Evolutionary conservation across 164 flowering plant genomes (phyloP).

Genomic region (Magnolia kwangsiensis): DNA sequence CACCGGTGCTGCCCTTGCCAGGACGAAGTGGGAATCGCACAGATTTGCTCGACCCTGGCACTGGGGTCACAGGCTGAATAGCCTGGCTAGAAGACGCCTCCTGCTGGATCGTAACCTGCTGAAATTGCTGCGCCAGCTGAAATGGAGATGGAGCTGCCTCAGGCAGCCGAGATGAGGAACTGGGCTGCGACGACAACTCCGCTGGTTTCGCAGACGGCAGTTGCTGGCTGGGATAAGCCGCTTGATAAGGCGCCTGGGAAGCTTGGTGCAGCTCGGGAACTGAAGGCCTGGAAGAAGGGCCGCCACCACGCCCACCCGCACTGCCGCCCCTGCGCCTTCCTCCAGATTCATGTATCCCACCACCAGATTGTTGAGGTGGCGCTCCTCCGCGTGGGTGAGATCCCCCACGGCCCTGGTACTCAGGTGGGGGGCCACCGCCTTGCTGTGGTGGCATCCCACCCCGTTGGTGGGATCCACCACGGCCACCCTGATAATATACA

Average conservation of each 20-base stretch:
- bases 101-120: slow-evolving; percentile 17
- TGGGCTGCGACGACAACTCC: slow-evolving; percentile 30
- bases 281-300: slow-evolving; percentile 42
- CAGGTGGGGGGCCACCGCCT: slow-evolving; percentile 20
- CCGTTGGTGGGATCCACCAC: slow-evolving; percentile 20
- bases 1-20: slow-evolving; percentile 65
- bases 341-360: slow-evolving; percentile 8
- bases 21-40: slow-evolving; percentile 71
- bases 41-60: slow-evolving; percentile 46
- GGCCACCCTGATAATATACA: slow-evolving; percentile 14
- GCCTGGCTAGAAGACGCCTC: slow-evolving; percentile 21
- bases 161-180: slow-evolving; percentile 27
- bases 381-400: slow-evolving; percentile 25
- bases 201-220: slow-evolving; percentile 18
- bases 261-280: slow-evolving; percentile 94
- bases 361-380: slow-evolving; percentile 31
- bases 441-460: slow-evolving; percentile 27
- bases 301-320: slow-evolving; percentile 34
- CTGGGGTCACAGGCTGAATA: slow-evolving; percentile 28
- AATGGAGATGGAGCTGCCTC: not conserved
- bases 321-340: slow-evolving; percentile 36
- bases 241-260: slow-evolving; percentile 38
- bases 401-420: slow-evolving; percentile 36
- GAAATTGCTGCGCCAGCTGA: slow-evolving; percentile 35
- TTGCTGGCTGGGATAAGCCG: slow-evolving; percentile 36